phyloP scores from a whole-genome alignment of 2,329 filamentous ascomycete genomes.

The Curvularia sp. region DNA sequence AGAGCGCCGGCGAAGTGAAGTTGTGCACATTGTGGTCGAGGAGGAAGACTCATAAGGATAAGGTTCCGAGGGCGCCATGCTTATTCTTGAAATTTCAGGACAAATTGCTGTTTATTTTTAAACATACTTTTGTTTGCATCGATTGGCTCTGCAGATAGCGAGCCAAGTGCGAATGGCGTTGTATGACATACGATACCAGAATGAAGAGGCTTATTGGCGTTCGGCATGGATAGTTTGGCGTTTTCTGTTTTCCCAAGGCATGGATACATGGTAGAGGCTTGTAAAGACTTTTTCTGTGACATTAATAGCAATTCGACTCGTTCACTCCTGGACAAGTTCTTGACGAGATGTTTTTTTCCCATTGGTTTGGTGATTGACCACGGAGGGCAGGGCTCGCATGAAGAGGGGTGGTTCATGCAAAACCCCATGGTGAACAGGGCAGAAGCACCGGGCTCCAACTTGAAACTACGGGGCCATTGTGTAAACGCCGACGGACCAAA shows the following conservation, averaged over 20 bases:
- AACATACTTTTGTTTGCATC: slow-evolving; percentile 3
- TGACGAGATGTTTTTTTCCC: not conserved
- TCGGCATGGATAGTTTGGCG: slow-evolving; percentile 7
- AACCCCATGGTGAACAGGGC: slow-evolving; percentile 1
- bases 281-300: not conserved
- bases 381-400: slow-evolving; percentile 8
- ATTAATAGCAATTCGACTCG: slow-evolving; percentile 7
- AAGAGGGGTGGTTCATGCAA: slow-evolving; percentile 13
- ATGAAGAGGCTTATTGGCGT: not conserved
- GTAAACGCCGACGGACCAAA: slow-evolving; percentile 1
- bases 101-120: not conserved
- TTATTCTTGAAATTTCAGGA: not conserved
- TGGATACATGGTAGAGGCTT: not conserved
- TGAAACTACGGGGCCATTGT: slow-evolving; percentile 10
- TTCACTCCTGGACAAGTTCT: slow-evolving; percentile 1
- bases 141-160: not conserved
- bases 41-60: slow-evolving; percentile 18
- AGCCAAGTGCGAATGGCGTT: slow-evolving; percentile 11
- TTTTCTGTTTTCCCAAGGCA: no score
- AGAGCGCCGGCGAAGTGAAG: slow-evolving; percentile 24
- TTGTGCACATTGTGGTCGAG: slow-evolving; percentile 40
- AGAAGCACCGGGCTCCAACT: not conserved
- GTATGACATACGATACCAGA: slow-evolving; percentile 10
- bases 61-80: not conserved
- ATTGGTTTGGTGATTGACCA: not conserved